Conservation (phyloP, 2,329 filamentous ascomycete genomes). For the Hysterium pulicare region DNA sequence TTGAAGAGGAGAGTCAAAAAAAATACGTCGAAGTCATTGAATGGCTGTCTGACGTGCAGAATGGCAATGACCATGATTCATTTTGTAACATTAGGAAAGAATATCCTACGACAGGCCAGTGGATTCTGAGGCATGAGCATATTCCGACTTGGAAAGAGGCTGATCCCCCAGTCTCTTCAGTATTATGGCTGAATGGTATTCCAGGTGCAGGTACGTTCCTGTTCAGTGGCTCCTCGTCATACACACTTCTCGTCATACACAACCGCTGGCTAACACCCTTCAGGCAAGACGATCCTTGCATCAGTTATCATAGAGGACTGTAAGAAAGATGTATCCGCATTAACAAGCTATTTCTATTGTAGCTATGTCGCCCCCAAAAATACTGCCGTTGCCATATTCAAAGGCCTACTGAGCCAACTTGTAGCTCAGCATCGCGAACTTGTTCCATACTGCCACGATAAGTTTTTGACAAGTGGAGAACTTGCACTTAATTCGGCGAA, state of each 20-base stretch:
- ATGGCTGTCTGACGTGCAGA: slow-evolving; percentile 13
- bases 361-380: slow-evolving; percentile 26
- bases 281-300: slow-evolving; percentile 44
- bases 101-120: slow-evolving; percentile 23
- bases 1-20: slow-evolving; percentile 10
- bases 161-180: slow-evolving; percentile 11
- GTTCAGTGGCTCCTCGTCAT: not conserved
- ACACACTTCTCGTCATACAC: not conserved
- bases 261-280: not conserved
- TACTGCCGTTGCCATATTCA: slow-evolving; percentile 27
- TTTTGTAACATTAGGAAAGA: slow-evolving; percentile 8
- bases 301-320: slow-evolving; percentile 37
- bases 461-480: slow-evolving; percentile 19
- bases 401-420: slow-evolving; percentile 32
- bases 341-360: slow-evolving; percentile 42
- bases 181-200: slow-evolving; percentile 39
- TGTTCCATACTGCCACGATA: slow-evolving; percentile 27
- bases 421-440: slow-evolving; percentile 21
- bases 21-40: slow-evolving; percentile 1
- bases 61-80: slow-evolving; percentile 20
- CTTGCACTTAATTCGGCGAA: slow-evolving; percentile 18
- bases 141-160: slow-evolving; percentile 21
- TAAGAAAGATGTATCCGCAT: slow-evolving; percentile 7
- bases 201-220: slow-evolving; percentile 35
- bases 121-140: slow-evolving; percentile 24